These are phyloP conservation scores for Diplodia sapinea DNA, from an alignment of 2,329 filamentous ascomycete genomes.

Conservation along the genomic window DNA sequence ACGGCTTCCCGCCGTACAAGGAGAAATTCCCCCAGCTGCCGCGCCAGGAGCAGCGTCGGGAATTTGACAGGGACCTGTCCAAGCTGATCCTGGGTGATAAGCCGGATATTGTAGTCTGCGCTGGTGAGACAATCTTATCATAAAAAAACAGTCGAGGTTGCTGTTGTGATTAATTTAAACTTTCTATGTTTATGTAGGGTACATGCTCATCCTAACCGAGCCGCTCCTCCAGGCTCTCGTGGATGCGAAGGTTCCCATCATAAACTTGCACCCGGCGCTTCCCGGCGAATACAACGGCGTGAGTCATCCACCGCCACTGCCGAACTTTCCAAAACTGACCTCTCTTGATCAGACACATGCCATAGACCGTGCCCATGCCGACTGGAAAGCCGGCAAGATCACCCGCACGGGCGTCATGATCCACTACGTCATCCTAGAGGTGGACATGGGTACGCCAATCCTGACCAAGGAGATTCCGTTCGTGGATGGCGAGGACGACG, in stretches of 20 bases:
- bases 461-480: conserved; percentile 70
- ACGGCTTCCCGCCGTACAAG: conserved; percentile 80
- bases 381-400: conserved; percentile 71
- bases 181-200: conserved; percentile 60
- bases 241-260: conserved; percentile 67
- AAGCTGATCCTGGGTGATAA: conserved; percentile 66
- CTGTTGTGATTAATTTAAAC: neutral
- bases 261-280: conserved; percentile 81
- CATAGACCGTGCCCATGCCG: conserved; percentile 77
- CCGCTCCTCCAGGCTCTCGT: conserved; percentile 73
- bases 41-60: conserved; percentile 58
- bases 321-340: neutral
- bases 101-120: conserved; percentile 79
- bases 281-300: conserved; percentile 77
- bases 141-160: neutral
- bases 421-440: conserved; percentile 77
- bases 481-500: conserved; percentile 63
- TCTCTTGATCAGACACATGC: conserved; percentile 57
- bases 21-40: conserved; percentile 66
- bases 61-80: conserved; percentile 79
- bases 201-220: conserved; percentile 81
- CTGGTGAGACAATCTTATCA: conserved; percentile 29
- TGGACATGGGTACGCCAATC: conserved; percentile 80
- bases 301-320: neutral
- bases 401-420: conserved; percentile 82